Base-by-base conservation (phyloP, 2,329 filamentous ascomycete genomes). In the Aspergillus quadricinctus region DNA sequence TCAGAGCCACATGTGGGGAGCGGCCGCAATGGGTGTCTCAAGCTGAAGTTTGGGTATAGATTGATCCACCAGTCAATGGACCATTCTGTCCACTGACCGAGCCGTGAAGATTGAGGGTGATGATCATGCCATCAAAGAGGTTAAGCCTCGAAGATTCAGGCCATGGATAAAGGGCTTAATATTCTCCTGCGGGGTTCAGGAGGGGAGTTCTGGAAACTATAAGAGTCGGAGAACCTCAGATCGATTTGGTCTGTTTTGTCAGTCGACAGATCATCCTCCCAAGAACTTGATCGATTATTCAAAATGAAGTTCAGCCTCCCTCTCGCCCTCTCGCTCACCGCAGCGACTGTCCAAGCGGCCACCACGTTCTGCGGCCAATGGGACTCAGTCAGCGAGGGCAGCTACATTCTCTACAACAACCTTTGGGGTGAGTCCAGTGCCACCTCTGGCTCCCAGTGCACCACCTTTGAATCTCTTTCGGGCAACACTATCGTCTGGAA, bases 381-480 rank as follows among this genome's bases (percentile, higher is more conserved):
- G 59, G 77, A 66, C 41, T 70, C 72, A 4, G 54, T 69, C 14
- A 62, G 66, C 1, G 73, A 71, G 0, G 75, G 74, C 35, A 70
- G 68, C 43, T 82, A 78, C 67, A 81, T 73, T 48, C 62, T 83
- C 54, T 82, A 81, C 70, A 80, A 82, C 65, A 77, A 82, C 69
- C 78, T 81, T 61, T 83, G 80, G 80, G 79, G 79, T 27, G 52
- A 71, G 48, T 64, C 57, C 14, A 56, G 72, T 25, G 75, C 72
- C 19, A 58, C 62, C 27, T 63, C 59, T 46, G 77, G 77, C 55
- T 69, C 60, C 41, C 78, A 80, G 64, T 79, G 77, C 68, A 77
- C 76, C 3, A 73, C 70, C 4, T 61, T 80, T 7, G 68, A 73
- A 62, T 69, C 67, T 10, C 62, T 73, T 46, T 70, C 60, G 50